Evolutionary conservation across 129 eudicot species (phyloP).

Genomic region (carrot (Daucus carota)): DH1_v3.0 NC_030387.2:10144001-10144500

Average conservation of each 20-base stretch:
- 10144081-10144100: conserved; percentile 1
- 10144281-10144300: not conserved
- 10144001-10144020: not conserved
- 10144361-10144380: not conserved
- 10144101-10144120: not conserved
- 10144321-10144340: not conserved
- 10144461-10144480: too few species aligned
- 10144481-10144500: too few species aligned
- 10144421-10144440: not conserved
- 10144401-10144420: not conserved
- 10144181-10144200: conserved; percentile 71
- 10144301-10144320: not conserved
- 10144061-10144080: not conserved
- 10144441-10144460: too few species aligned
- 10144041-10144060: too few species aligned
- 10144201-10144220: conserved; percentile 27
- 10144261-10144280: not conserved
- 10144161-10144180: conserved; percentile 65
- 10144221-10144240: not conserved
- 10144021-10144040: too few species aligned
- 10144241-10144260: conserved; percentile 3
- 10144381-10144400: not conserved
- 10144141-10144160: conserved; percentile 24
- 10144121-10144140: not conserved
- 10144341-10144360: not conserved